Evolutionary conservation across 441 rosid genomes (phyloP), one percentile per base, ranked within the genome.

Genomic region (Viola pubescens): DNA sequence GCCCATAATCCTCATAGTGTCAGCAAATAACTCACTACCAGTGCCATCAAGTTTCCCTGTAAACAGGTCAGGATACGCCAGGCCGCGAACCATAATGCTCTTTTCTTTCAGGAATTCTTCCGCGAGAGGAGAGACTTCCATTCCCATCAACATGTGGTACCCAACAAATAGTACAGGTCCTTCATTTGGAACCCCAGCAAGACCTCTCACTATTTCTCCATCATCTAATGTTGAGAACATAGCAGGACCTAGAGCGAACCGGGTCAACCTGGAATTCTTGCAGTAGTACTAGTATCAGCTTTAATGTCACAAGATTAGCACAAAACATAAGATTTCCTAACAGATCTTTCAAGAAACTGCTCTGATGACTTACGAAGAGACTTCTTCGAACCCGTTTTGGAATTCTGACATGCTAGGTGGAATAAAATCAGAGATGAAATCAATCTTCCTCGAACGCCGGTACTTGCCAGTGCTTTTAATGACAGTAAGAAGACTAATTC

Each of bases 191-290:
- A 91, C 79, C 60, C 98, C 98, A 2, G 75, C 78, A 62, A 89
- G 91, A 41, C 98, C 96, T 76, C 75, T 81, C 60, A 89, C 96
- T 54, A 89, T 80, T 67, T 26, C 79, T 61, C 96, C 95, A 34
- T 89, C 86, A 56, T 84, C 87, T 73, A 87, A 59, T 44, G 97
- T 91, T 46, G 98, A 91, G 53, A 82, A 75, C 65, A 82, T 60
- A 42, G 79, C 88, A 37, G 91, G 54, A 68, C 82, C 61, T 40
- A 75, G 47, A 55, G 85, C 78, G 54, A 53, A 42, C 53, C 70
- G 70, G 12, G 79, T 8, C 12, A 68, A 56, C 69, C 98, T 91
- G 85, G 1, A 19, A 19, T 19, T 1, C 26, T 0, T 19, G 26
- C 26, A 19, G 26, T 19, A 19, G 26, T 19, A 19, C 26, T 19